Evolutionary conservation across 139 green algal genomes (phyloP).

Genomic region (Zygnema circumcarinatum): DNA sequence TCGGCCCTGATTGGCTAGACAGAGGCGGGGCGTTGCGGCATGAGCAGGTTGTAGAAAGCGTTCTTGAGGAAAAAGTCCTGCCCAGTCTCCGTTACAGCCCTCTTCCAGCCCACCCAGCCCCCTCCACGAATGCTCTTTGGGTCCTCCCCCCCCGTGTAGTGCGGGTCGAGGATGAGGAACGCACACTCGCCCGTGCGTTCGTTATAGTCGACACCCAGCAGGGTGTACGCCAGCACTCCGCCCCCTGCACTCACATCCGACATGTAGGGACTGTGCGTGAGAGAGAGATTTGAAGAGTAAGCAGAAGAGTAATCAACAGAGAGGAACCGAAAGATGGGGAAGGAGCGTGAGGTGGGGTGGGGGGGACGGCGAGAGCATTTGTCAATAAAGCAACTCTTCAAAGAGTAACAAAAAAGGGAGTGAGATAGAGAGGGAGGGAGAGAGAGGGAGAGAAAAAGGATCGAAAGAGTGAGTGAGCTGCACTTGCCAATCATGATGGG

Average conservation of each 20-base stretch:
- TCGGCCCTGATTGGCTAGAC: too few species aligned
- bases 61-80: constrained; percentile 84
- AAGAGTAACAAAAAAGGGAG: too few species aligned
- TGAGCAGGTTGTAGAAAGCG: constrained; percentile 97
- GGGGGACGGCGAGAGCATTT: too few species aligned
- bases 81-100: constrained; percentile 75
- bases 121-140: constrained; percentile 75
- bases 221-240: constrained; percentile 94
- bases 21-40: constrained; percentile 78
- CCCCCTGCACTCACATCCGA: constrained; percentile 64
- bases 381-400: too few species aligned
- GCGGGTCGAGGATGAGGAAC: constrained; percentile 95
- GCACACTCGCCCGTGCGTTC: constrained; percentile 81
- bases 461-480: background rate
- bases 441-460: background rate
- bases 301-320: background rate
- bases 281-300: background rate
- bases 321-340: too few species aligned
- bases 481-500: constrained; percentile 78
- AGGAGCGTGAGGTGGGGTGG: too few species aligned
- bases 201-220: constrained; percentile 90
- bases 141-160: constrained; percentile 90
- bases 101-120: constrained; percentile 92
- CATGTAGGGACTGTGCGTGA: background rate
- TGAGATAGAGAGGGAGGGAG: too few species aligned